Evolutionary conservation across 805 yeast genomes (phyloP), one percentile per base, ranked within the genome.

Genomic region (Grigorovia jiainica): DNA sequence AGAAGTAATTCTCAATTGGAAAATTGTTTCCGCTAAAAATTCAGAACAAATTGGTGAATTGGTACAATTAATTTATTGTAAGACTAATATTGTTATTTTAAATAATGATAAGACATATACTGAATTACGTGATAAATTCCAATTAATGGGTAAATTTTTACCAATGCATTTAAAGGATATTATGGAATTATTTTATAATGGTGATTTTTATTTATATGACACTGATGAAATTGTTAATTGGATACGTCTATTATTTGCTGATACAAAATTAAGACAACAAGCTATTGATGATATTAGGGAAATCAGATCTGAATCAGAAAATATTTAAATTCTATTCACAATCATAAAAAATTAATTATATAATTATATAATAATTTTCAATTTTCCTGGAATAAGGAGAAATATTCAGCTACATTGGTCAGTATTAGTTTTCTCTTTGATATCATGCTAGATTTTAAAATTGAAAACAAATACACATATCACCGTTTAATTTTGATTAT

Each of bases 231-330:
- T 67, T 5, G 51, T 66, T 11, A 51, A 54, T 27, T 56, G 68
- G 62, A 48, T 67, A n/a, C 53, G 53, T 31, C 47, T 63, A 41
- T 44, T 67, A n/a, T 66, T 66, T 48, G 68, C 68, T n/a, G 68
- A 66, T 36, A 66, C 70, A 10, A 55, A 58, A 13, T 40, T 62
- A 18, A 63, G 68, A 44, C 52, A 55, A 19, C 52, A 50, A 25
- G 59, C 63, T 30, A 64, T 66, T 40, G 51, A 52, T 16, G 72
- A 67, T 30, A 63, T 67, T 33, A 42, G 46, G n/a, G 72, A 67
- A 36, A 63, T 67, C 31, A 55, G 61, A 19, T 76, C 67, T 45
- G 73, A 78, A 5, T 73, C 84, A 13, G 75, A 71, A 0, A 61
- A 47, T 27, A 27, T 27, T 13, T 27, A 27, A 11, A 6, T n/a